phyloP scores from a whole-genome alignment of 345 rosid genomes.

The Citrus medica region DNA sequence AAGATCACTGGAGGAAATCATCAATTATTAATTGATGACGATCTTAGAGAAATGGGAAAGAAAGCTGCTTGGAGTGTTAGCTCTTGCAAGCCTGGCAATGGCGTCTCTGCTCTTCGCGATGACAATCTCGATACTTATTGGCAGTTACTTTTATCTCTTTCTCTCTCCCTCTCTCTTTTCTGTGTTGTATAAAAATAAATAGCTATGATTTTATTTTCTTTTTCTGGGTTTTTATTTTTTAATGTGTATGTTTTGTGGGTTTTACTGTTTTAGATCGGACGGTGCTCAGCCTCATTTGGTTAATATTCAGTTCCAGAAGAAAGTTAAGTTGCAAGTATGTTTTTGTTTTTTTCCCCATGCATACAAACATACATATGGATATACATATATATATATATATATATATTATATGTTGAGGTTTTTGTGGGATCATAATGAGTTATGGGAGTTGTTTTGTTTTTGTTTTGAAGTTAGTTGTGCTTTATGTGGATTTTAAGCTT shows the following conservation, averaged over 20 bases:
- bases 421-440: neutral
- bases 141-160: conserved; percentile 52
- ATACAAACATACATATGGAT: too few relatives aligned
- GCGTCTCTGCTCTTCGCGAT: conserved; percentile 81
- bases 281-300: conserved; percentile 95
- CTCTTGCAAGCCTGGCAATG: conserved; percentile 94
- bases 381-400: too few relatives aligned
- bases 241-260: neutral
- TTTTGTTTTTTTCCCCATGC: neutral
- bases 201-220: neutral
- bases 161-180: neutral
- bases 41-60: conserved; percentile 82
- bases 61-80: conserved; percentile 98
- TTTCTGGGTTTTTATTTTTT: neutral
- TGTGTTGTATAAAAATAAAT: too few relatives aligned
- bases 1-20: conserved; percentile 68
- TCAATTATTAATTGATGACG: conserved; percentile 61
- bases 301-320: conserved; percentile 95
- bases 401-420: neutral
- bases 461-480: conserved; percentile 56
- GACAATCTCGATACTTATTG: conserved; percentile 87
- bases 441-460: neutral
- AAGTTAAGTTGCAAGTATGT: conserved; percentile 79
- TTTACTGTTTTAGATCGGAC: conserved; percentile 57
- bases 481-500: conserved; percentile 90